Conservation (phyloP, 2,329 filamentous ascomycete genomes). For the Microsporum audouinii region DNA sequence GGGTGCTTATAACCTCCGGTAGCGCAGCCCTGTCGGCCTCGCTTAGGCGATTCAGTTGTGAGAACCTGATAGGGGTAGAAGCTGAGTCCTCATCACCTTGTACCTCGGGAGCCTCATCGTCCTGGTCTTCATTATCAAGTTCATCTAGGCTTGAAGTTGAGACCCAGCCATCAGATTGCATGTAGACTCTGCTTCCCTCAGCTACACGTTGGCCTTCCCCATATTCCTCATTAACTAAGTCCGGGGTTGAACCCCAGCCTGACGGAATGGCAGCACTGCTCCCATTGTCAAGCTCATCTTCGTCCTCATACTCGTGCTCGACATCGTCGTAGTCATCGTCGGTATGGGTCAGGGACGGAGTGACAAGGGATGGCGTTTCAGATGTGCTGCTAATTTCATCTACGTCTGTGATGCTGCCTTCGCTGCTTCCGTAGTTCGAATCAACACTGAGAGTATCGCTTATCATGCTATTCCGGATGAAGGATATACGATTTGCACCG, state of each 20-base stretch:
- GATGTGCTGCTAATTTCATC: neutral
- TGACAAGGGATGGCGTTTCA: neutral
- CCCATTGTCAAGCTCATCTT: neutral
- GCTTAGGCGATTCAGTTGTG: neutral
- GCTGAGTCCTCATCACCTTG: neutral
- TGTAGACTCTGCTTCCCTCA: neutral
- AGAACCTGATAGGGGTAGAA: neutral
- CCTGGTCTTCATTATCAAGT: neutral
- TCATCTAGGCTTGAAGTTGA: neutral
- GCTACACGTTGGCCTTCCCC: neutral
- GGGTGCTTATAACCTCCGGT: neutral
- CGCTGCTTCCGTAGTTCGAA: slow-evolving; percentile 27
- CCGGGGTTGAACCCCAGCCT: neutral
- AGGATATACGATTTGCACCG: slow-evolving; percentile 33
- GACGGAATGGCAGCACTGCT: neutral
- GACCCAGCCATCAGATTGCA: neutral
- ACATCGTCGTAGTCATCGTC: neutral
- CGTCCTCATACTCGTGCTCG: neutral
- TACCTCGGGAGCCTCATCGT: neutral
- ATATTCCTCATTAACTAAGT: neutral
- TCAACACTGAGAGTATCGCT: slow-evolving; percentile 37
- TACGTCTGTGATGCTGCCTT: slow-evolving; percentile 17
- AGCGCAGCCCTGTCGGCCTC: neutral
- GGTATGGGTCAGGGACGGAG: neutral
- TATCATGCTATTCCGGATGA: slow-evolving; percentile 32